These are phyloP conservation scores for Torrubiella hemipterigena DNA, from an alignment of 2,329 filamentous ascomycete species.

Conservation along the genomic window DNA sequence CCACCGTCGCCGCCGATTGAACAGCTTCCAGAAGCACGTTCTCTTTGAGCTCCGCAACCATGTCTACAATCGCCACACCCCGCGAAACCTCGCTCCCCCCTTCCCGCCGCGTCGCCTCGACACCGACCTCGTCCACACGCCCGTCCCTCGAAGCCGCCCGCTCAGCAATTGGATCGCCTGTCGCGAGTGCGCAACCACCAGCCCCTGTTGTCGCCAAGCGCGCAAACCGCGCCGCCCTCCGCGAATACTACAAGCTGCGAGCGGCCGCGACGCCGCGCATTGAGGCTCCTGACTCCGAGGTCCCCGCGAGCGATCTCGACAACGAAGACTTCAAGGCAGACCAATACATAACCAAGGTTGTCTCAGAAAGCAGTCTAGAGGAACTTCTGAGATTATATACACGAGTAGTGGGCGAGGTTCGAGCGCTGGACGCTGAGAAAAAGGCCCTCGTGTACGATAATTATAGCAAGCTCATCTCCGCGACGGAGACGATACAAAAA, in stretches of 20 bases:
- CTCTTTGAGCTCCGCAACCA: too few species aligned
- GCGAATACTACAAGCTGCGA: slow-evolving; percentile 84
- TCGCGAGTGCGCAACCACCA: slow-evolving; percentile 10
- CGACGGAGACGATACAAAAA: slow-evolving; percentile 88
- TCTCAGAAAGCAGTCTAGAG: slow-evolving; percentile 52
- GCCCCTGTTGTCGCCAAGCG: slow-evolving; percentile 26
- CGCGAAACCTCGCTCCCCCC: slow-evolving; percentile 45
- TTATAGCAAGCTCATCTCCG: slow-evolving; percentile 92
- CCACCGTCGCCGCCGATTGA: neutral
- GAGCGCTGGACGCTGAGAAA: slow-evolving; percentile 86
- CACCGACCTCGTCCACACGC: slow-evolving; percentile 59
- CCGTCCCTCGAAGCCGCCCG: slow-evolving; percentile 57
- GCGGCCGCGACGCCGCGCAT: slow-evolving; percentile 28
- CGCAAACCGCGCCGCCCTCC: slow-evolving; percentile 72
- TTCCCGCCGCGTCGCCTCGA: slow-evolving; percentile 45
- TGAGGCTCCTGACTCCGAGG: slow-evolving; percentile 38
- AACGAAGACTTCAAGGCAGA: slow-evolving; percentile 58
- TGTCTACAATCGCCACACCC: slow-evolving; percentile 55
- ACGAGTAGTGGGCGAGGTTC: slow-evolving; percentile 64
- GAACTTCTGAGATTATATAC: slow-evolving; percentile 61
- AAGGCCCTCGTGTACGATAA: slow-evolving; percentile 98
- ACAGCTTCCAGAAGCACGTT: too few species aligned
- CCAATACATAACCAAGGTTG: slow-evolving; percentile 50
- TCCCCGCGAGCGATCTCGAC: slow-evolving; percentile 62
- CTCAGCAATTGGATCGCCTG: slow-evolving; percentile 46